Conservation (phyloP, 345 rosid species). For the Citrus sinensis region DVS_A1.0 CM039163.1:46962001-46962500, state of each 20-base stretch:
- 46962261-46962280: background rate
- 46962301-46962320: background rate
- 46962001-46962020: constrained; percentile 19
- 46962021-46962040: background rate
- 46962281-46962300: background rate
- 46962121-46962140: background rate
- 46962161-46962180: background rate
- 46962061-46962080: too few relatives aligned
- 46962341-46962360: background rate
- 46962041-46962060: background rate
- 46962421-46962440: too few relatives aligned
- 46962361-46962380: background rate
- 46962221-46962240: background rate
- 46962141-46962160: background rate
- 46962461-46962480: too few relatives aligned
- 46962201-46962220: too few relatives aligned
- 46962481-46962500: too few relatives aligned
- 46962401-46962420: background rate
- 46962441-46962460: too few relatives aligned
- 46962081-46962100: background rate
- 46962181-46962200: background rate
- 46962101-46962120: background rate
- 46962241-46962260: too few relatives aligned
- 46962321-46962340: background rate
- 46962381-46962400: background rate